Evolutionary conservation across 495 filamentous ascomycete genomes (phyloP), one percentile per base, ranked within the genome.

Genomic region (Filosporella fistucella): DNA sequence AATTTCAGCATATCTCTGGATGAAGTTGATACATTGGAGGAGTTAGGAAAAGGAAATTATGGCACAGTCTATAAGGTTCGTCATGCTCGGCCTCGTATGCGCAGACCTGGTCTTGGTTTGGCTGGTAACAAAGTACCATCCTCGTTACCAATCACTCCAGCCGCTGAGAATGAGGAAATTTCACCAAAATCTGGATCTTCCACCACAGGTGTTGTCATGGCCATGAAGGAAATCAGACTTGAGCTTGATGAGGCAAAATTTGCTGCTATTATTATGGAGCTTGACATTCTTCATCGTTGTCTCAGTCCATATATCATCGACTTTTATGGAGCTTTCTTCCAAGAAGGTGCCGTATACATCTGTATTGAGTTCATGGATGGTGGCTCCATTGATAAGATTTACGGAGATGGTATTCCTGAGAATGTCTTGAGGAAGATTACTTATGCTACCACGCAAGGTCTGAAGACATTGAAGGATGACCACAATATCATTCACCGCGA

Each of bases 311-410:
- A 89, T 62, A 96, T 99, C 51, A 88, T 99, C 60, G 91, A 97
- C 60, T 99, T 99, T 60, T 99, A 95, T 63, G 93, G 93, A 7
- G 93, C 93, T 2, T 99, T 99, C 66, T 99, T 95, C 71, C 93
- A 99, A 65, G 93, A 99, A 70, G 93, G 93, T 17, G 91, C 93
- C 1, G 93, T 99, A 4, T 99, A 97, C 63, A 97, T 99, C 65
- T 99, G 93, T 68, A 94, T 99, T 63, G 93, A 99, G 63, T 96
- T 86, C 62, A 99, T 99, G 93, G 90, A 99, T 67, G 93, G 94
- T 43, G 93, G 93, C n/a, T 96, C 90, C 30, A 89, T 97, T 58
- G 93, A 99, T 68, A 96, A 96, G 58, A 67, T 97, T 14, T 99
- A 99, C 64, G 82, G 79, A n/a, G 88, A 89, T 44, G 93, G 93